Conservation (phyloP, 129 eudicot species). For the Lonicera japonica region DNA sequence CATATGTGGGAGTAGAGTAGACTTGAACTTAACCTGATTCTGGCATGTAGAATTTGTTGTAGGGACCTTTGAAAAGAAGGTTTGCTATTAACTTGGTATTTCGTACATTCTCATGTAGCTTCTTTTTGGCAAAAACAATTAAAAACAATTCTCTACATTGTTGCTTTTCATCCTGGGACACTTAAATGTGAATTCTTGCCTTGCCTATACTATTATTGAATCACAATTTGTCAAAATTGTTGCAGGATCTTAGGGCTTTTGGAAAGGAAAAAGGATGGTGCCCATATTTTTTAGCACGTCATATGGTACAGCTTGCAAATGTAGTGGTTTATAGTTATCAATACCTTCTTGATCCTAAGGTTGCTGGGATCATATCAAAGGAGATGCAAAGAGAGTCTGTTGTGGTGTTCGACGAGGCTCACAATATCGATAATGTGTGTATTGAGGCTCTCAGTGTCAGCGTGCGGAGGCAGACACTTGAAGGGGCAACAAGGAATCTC, state of each 20-base stretch:
- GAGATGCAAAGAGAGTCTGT: slow-evolving; percentile 95
- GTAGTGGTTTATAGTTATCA: slow-evolving; percentile 98
- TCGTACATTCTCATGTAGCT: too few relatives aligned
- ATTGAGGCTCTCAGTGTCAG: slow-evolving; percentile 97
- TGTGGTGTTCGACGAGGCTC: slow-evolving; percentile 99
- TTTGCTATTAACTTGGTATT: too few relatives aligned
- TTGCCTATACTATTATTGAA: not conserved
- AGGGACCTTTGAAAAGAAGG: too few relatives aligned
- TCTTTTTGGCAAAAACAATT: too few relatives aligned
- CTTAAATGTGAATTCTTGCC: not conserved
- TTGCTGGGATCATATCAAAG: slow-evolving; percentile 88
- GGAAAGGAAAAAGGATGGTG: slow-evolving; percentile 97
- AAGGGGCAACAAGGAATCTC: slow-evolving; percentile 83
- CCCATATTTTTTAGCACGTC: slow-evolving; percentile 91
- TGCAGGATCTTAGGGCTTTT: slow-evolving; percentile 73
- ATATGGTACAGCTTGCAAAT: slow-evolving; percentile 91
- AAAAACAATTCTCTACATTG: too few relatives aligned
- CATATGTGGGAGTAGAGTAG: too few relatives aligned
- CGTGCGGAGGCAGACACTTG: slow-evolving; percentile 89
- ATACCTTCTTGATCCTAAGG: slow-evolving; percentile 96
- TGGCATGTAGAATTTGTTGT: too few relatives aligned
- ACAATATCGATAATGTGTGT: slow-evolving; percentile 94
- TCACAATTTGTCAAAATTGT: not conserved
- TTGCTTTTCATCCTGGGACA: not conserved
- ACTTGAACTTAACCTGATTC: too few relatives aligned